Evolutionary conservation across 495 filamentous ascomycete genomes (phyloP).

Genomic region (Neurospora sp.): DNA sequence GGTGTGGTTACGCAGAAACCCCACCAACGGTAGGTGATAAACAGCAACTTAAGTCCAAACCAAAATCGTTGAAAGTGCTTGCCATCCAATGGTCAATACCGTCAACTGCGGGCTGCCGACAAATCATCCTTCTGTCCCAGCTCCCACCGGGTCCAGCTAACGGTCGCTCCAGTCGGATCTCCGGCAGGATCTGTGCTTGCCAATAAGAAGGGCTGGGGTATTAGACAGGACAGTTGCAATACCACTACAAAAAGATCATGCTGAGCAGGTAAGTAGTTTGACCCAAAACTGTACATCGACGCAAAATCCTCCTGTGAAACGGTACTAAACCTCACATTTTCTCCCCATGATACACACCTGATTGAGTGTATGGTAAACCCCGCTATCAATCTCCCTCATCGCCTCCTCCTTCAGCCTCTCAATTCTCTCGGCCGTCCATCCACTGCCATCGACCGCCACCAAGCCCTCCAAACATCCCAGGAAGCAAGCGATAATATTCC

Average conservation of each 20-base stretch:
- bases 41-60: background rate
- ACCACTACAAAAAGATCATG: background rate
- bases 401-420: constrained; percentile 4
- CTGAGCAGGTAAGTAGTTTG: no score
- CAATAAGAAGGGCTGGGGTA: background rate
- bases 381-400: constrained; percentile 5
- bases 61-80: background rate
- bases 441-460: constrained; percentile 8
- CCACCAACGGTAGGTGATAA: background rate
- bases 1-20: background rate
- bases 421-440: constrained; percentile 7
- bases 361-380: constrained; percentile 12
- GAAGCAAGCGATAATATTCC: constrained; percentile 10
- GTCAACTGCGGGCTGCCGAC: background rate
- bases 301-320: no score
- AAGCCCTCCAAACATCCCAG: constrained; percentile 9
- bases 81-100: background rate
- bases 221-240: background rate
- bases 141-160: background rate
- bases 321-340: background rate
- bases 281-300: no score
- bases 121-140: background rate
- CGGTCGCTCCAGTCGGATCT: background rate
- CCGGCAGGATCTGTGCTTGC: background rate
- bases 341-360: constrained; percentile 12